Evolutionary conservation across 805 yeast species (phyloP), one percentile per base, ranked within the genome.

Genomic region (Myxozyma vanderwaltii): DNA sequence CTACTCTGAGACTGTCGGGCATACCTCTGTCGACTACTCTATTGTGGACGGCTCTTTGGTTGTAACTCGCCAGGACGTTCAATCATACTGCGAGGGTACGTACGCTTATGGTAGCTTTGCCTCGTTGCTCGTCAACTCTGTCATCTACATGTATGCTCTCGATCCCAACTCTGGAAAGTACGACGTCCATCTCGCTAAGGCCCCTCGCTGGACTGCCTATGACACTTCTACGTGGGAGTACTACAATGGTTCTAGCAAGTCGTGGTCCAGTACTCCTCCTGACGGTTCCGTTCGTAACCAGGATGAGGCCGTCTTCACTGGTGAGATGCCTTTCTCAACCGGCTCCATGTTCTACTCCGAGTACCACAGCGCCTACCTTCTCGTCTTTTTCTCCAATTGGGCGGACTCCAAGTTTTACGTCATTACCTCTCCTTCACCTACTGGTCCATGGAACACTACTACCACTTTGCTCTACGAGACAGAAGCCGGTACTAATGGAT

Each of bases 31-130:
- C 17, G 36, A 50, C 33, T 61, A 60, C 43, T 40, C 38, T 24
- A 24, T 40, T 39, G 58, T 49, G 21, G 36, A 29, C 12, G 50
- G 38, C 44, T 12, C 15, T 10, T 39, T 61, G 21, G 19, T 36
- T 17, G 38, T 61, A 26, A 31, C 49, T 15, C 65, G 65, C 23
- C 26, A 21, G 13, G 38, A 31, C 15, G 41, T 39, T 33, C 12
- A 48, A n/a, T n/a, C 39, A 21, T 27, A 38, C 51, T 12, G 19
- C 13, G 3, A 13, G 10, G 19, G 36, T 5, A 23, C 49, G 12
- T 61, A 57, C 24, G 40, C 54, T 15, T 61, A 59, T 41, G 65
- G 65, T 21, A 44, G 40, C 8, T 61, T 61, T 33, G 57, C 64
- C 10, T 48, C 58, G n/a, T 7, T 58, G 24, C 38, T 39, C 24